phyloP scores from a whole-genome alignment of 768 basidiomycete species.

The Calocybe gangraenosa region DNA sequence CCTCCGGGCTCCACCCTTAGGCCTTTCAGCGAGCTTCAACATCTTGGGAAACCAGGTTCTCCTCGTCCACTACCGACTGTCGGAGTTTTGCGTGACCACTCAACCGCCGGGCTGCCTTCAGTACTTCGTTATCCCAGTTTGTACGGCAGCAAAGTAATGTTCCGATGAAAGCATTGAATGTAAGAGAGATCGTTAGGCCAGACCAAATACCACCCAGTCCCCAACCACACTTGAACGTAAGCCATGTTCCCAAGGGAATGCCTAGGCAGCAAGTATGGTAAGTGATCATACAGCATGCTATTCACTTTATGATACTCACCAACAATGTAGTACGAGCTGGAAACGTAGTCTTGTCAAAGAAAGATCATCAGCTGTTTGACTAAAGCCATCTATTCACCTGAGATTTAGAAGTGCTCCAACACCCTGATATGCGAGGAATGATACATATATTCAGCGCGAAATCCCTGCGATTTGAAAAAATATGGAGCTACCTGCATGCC shows the following conservation, averaged over 20 bases:
- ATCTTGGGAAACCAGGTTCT: neutral
- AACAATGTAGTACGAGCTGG: constrained; percentile 72
- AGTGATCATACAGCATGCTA: neutral
- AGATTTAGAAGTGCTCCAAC: constrained; percentile 78
- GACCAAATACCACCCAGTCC: constrained; percentile 80
- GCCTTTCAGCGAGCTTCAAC: neutral
- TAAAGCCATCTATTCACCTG: constrained; percentile 34
- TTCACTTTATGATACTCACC: constrained; percentile 32
- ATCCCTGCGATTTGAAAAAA: neutral
- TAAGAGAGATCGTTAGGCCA: constrained; percentile 67
- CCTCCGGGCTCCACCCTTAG: no score
- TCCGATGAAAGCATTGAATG: constrained; percentile 53
- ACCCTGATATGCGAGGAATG: constrained; percentile 32
- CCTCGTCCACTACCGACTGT: neutral
- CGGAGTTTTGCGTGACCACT: constrained; percentile 36
- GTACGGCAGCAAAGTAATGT: constrained; percentile 50
- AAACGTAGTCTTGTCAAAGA: neutral
- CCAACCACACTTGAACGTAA: constrained; percentile 58
- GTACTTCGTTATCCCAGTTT: constrained; percentile 68
- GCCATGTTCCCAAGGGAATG: constrained; percentile 77
- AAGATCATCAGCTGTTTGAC: neutral
- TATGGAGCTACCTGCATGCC: constrained; percentile 64
- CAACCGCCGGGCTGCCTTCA: constrained; percentile 53
- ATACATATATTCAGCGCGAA: constrained; percentile 1
- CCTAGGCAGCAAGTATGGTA: constrained; percentile 35